These are phyloP conservation scores for Canna indica DNA, from an alignment of 176 grass and related monocot genomes.

Conservation along the genomic window DNA sequence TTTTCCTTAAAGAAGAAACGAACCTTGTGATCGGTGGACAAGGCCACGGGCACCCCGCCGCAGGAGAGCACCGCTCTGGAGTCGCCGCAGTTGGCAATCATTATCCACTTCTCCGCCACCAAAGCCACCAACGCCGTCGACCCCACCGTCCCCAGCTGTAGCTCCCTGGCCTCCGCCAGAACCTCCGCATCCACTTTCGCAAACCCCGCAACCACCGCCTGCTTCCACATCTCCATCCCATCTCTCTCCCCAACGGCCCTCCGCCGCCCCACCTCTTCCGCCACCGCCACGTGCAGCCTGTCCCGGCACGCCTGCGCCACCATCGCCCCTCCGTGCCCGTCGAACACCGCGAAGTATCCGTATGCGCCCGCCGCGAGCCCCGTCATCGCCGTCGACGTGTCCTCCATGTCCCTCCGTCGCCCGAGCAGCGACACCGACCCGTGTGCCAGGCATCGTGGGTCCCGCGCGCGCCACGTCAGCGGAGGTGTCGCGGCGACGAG, in stretches of 20 bases:
- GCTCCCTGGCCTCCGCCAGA: neutral
- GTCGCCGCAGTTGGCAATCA: constrained; percentile 42
- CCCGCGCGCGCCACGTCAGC: neutral
- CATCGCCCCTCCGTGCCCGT: constrained; percentile 1
- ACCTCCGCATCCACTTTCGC: constrained; percentile 27
- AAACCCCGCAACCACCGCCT: constrained; percentile 18
- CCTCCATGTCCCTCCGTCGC: constrained; percentile 12
- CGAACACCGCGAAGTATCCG: constrained; percentile 10
- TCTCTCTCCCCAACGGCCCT: neutral
- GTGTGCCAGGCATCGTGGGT: neutral
- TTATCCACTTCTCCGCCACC: constrained; percentile 22
- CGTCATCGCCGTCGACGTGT: neutral
- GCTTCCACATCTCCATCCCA: constrained; percentile 12
- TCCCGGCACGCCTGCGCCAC: constrained; percentile 8
- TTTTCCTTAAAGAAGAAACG: neutral
- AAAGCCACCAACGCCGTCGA: constrained; percentile 39
- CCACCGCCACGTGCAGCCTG: constrained; percentile 7
- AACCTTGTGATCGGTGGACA: constrained; percentile 38
- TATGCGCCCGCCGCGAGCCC: neutral
- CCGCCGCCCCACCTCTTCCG: neutral
- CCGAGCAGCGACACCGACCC: neutral
- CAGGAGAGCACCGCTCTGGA: constrained; percentile 36
- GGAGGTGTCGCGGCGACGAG: neutral
- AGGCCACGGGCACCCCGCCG: constrained; percentile 19
- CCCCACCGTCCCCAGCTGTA: constrained; percentile 15